These are phyloP conservation scores for Raphanus sativus DNA, from an alignment of 345 rosid species.

Conservation along the genomic window DNA sequence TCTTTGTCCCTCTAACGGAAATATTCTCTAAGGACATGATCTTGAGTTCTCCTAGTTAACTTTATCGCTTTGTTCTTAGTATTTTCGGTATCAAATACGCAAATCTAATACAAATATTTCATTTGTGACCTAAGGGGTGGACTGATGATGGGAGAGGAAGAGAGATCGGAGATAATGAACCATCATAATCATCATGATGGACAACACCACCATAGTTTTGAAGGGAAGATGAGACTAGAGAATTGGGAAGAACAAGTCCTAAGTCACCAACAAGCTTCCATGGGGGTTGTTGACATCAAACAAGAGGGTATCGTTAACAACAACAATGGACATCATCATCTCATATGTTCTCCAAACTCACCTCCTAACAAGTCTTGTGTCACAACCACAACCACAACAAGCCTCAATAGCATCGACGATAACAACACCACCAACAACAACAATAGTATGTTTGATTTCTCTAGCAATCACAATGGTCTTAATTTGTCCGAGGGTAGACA, in stretches of 20 bases:
- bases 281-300: conserved; percentile 46
- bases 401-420: conserved; percentile 37
- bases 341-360: conserved; percentile 49
- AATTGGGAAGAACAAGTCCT: conserved; percentile 67
- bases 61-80: conserved; percentile 11
- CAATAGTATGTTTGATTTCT: conserved; percentile 65
- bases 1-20: conserved; percentile 2
- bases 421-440: conserved; percentile 20
- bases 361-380: conserved; percentile 63
- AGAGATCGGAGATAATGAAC: conserved; percentile 41
- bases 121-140: conserved; percentile 53
- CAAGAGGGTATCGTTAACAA: conserved; percentile 57
- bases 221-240: conserved; percentile 53
- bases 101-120: conserved; percentile 13
- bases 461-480: conserved; percentile 42
- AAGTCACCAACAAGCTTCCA: conserved; percentile 52
- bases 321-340: conserved; percentile 39
- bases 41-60: conserved; percentile 6
- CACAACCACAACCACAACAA: conserved; percentile 49
- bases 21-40: conserved; percentile 10
- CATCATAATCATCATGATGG: conserved; percentile 31
- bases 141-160: conserved; percentile 61
- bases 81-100: neutral
- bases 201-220: conserved; percentile 37
- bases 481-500: conserved; percentile 55